A percentile compares a stretch with the other conserved stretches of the same genome.
Evolutionary conservation across 2,329 filamentous ascomycete genomes (phyloP).

Genomic region (Ustulina deusta): DNA sequence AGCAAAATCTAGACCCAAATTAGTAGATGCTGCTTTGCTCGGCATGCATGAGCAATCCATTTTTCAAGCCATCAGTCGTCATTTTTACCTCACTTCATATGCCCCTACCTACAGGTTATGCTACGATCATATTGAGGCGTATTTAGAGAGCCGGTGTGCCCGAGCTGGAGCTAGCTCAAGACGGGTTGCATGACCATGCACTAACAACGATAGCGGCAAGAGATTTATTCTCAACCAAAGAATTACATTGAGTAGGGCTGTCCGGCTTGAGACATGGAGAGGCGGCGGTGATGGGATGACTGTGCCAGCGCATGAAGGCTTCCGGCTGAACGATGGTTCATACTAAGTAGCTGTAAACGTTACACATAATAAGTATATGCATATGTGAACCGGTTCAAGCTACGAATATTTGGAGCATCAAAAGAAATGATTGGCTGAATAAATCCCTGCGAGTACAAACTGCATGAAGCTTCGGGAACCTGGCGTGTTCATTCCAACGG

Average conservation of each 20-base stretch:
- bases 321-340: not conserved
- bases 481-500: not conserved
- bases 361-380: too few relatives aligned
- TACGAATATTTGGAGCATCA: not conserved
- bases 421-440: not conserved
- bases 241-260: not conserved
- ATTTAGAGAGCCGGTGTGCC: not conserved
- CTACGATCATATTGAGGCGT: not conserved
- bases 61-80: not conserved
- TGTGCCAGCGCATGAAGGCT: not conserved
- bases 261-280: not conserved
- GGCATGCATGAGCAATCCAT: slow-evolving; percentile 8
- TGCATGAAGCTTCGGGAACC: not conserved
- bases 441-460: not conserved
- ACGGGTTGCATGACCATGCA: not conserved
- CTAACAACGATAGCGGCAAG: not conserved
- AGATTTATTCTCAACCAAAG: not conserved
- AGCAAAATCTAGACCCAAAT: not conserved
- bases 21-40: not conserved
- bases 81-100: not conserved
- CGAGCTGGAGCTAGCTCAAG: not conserved
- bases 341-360: not conserved
- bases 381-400: not conserved
- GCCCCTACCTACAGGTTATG: not conserved
- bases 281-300: not conserved